These are phyloP conservation scores for Rhodosporidiobolus odoratus DNA, from an alignment of 768 basidiomycete genomes.

Conservation along the genomic window DNA sequence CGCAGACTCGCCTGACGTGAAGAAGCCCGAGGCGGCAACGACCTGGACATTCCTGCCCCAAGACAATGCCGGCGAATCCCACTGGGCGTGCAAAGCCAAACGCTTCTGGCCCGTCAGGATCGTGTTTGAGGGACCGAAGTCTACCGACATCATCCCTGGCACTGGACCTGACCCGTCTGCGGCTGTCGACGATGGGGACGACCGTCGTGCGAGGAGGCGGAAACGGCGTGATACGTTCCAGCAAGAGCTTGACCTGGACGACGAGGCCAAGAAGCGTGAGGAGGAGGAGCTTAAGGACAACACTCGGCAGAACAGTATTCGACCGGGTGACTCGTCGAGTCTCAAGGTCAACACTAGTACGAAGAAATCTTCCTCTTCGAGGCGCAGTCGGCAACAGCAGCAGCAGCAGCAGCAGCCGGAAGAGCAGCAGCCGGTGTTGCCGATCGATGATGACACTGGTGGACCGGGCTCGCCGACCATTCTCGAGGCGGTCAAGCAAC, in stretches of 20 bases:
- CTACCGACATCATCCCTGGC: background rate
- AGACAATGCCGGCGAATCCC: background rate
- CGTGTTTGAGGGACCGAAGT: conserved; percentile 14
- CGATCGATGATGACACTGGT: background rate
- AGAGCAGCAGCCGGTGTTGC: too few species aligned
- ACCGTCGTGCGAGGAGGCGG: background rate
- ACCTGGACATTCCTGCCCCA: conserved; percentile 17
- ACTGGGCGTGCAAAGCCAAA: conserved; percentile 34
- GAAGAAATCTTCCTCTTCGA: background rate
- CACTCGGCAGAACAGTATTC: background rate
- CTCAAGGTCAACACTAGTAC: conserved; percentile 9
- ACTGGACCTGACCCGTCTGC: background rate
- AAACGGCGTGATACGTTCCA: conserved; percentile 30
- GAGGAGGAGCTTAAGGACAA: conserved; percentile 5
- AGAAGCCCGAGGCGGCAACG: background rate
- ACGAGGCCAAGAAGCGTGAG: conserved; percentile 3
- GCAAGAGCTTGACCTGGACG: conserved; percentile 22
- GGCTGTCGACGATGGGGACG: background rate
- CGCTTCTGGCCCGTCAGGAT: conserved; percentile 35
- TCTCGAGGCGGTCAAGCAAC: conserved; percentile 14
- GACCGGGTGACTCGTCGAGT: background rate
- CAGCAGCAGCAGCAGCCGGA: too few species aligned
- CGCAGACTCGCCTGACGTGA: background rate
- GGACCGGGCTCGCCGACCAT: conserved; percentile 12
- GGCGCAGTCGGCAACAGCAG: background rate